Base-by-base conservation (phyloP, 2,329 filamentous ascomycete species). In the Beauveria varroae region DNA sequence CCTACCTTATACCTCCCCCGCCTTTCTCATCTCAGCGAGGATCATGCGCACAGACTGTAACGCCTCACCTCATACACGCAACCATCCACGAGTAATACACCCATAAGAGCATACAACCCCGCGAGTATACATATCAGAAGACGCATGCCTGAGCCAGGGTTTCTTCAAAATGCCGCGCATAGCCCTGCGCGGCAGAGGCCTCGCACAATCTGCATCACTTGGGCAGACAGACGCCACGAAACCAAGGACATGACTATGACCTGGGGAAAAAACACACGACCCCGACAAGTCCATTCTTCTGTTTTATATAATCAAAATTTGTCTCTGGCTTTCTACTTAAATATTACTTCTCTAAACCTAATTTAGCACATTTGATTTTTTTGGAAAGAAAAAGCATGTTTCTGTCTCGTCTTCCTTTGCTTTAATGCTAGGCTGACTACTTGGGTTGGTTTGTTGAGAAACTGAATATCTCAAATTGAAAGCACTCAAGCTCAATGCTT, bases 241-340 rank as follows among this genome's bases (percentile, higher is more conserved):
- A 16, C 14, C 14, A 37, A 37, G 34, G 34, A 37, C 34, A 16
- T 37, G 34, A 37, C 34, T 37, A 16, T 37, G 34, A 37, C 34
- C 34, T 37, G 34, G 34, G 14, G 2, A 16, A 37, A 34, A 22
- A n/a, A 20, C 40, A 34, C n/a, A 34, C 14, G 6, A 47, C 63
- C 68, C 8, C 9, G 26, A 51, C 16, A 61, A 65, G 67, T 69
- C 64, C 64, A 66, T 62, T 62, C 65, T 64, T 59, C 58, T 57
- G 51, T 59, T 55, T 24, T 49, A 41, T 55, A 53, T 44, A 56
- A 20, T 28, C 18, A 26, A n/a, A 26, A 37, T 37, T 5, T 55
- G 28, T 46, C 40, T 46, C 26, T 30, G 40, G 37, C 49, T 47
- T 28, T 57, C 43, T 44, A 56, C 37, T 24, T 57, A 56, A 60